These are phyloP conservation scores for Pyrenophora graminea DNA, from an alignment of 2,329 filamentous ascomycete genomes.

Conservation along the genomic window DNA sequence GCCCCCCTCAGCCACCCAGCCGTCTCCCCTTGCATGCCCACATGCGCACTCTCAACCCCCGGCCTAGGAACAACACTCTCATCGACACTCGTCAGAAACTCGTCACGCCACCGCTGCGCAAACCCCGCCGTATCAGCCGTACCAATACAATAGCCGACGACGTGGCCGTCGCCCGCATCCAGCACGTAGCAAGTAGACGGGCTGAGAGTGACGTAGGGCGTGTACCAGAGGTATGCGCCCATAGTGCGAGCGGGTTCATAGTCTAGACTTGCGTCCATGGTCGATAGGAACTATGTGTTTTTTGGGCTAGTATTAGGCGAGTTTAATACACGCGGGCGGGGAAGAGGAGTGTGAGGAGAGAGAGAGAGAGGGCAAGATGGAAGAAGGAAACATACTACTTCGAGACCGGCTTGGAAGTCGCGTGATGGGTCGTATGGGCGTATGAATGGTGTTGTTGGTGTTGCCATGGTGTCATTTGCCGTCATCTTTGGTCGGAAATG, in stretches of 20 bases:
- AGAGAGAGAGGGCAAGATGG: background rate
- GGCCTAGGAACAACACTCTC: constrained; percentile 21
- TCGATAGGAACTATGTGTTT: constrained; percentile 27
- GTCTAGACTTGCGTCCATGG: constrained; percentile 27
- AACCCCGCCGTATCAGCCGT: constrained; percentile 35
- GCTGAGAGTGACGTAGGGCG: constrained; percentile 36
- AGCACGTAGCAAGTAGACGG: constrained; percentile 43
- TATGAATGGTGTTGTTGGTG: constrained; percentile 20
- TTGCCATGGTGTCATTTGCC: background rate
- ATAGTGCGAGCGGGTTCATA: constrained; percentile 37
- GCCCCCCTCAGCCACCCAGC: constrained; percentile 20
- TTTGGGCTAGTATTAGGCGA: background rate
- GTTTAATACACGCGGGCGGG: no score
- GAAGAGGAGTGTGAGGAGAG: no score
- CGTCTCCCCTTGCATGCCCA: constrained; percentile 26
- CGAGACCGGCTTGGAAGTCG: constrained; percentile 23
- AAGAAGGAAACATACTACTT: constrained; percentile 18
- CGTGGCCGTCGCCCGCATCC: constrained; percentile 37
- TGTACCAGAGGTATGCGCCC: constrained; percentile 41
- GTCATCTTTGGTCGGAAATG: no score
- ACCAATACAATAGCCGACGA: constrained; percentile 48
- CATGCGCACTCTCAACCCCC: constrained; percentile 4
- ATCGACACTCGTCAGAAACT: constrained; percentile 34
- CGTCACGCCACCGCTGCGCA: constrained; percentile 30
- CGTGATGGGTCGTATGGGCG: constrained; percentile 21